phyloP scores from a whole-genome alignment of 495 filamentous ascomycete genomes.

The Podospora sp. region DNA sequence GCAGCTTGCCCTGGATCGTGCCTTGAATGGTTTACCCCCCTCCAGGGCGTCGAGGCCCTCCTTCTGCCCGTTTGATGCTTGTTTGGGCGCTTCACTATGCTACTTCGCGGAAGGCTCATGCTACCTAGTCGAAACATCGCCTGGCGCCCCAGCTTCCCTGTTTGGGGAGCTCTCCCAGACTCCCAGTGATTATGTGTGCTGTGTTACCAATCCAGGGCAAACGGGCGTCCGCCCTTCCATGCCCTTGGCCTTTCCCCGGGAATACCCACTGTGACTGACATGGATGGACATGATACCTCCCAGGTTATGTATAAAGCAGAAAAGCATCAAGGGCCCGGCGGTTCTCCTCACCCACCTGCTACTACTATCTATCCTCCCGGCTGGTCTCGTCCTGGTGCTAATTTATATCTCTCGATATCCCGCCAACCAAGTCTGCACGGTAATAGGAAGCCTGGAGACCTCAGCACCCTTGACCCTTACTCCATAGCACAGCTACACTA shows the following conservation, averaged over 20 bases:
- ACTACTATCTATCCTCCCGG: neutral
- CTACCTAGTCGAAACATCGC: slow-evolving; percentile 37
- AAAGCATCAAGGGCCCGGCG: slow-evolving; percentile 24
- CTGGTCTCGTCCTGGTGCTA: slow-evolving; percentile 17
- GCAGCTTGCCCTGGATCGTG: neutral
- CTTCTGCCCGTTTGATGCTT: slow-evolving; percentile 50
- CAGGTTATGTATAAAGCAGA: slow-evolving; percentile 35
- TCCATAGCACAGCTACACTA: slow-evolving; percentile 33
- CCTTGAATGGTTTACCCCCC: neutral
- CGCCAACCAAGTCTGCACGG: slow-evolving; percentile 31
- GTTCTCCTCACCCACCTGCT: slow-evolving; percentile 15
- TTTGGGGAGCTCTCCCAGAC: slow-evolving; percentile 10
- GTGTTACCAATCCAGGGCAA: slow-evolving; percentile 24
- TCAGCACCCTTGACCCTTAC: slow-evolving; percentile 31
- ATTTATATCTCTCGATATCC: slow-evolving; percentile 29
- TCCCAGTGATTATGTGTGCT: slow-evolving; percentile 21
- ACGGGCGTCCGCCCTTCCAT: slow-evolving; percentile 6
- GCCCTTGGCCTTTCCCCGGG: slow-evolving; percentile 25
- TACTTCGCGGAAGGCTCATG: slow-evolving; percentile 32
- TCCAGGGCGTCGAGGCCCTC: slow-evolving; percentile 29
- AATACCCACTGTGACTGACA: slow-evolving; percentile 16
- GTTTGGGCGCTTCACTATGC: slow-evolving; percentile 45
- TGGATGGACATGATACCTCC: too few species aligned
- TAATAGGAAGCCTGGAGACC: slow-evolving; percentile 25
- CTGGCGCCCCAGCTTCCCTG: slow-evolving; percentile 29